Evolutionary conservation across 768 basidiomycete genomes (phyloP).

Genomic region (Lactarius trivialis): DNA sequence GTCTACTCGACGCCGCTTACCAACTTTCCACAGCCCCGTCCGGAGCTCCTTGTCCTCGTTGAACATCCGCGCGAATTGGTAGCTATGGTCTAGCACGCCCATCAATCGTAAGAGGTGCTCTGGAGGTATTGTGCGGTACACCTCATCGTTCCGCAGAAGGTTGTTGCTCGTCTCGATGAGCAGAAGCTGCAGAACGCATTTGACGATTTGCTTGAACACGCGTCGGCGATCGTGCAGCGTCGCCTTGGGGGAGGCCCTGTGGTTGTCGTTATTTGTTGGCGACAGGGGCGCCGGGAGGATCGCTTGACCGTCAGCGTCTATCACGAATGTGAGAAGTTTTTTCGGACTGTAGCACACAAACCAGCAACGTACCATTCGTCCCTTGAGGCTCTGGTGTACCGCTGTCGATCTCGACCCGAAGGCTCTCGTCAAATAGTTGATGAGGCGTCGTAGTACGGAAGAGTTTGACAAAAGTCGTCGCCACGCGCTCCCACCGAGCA

Average conservation of each 20-base stretch:
- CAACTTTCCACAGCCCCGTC: constrained; percentile 98
- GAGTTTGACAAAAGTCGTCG: constrained; percentile 89
- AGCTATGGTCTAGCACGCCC: constrained; percentile 94
- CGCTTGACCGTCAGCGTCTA: constrained; percentile 58
- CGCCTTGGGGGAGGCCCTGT: constrained; percentile 42
- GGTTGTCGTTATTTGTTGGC: constrained; percentile 51
- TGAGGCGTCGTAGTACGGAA: constrained; percentile 97
- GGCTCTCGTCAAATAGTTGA: constrained; percentile 88
- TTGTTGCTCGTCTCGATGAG: constrained; percentile 98
- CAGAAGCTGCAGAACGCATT: constrained; percentile 95
- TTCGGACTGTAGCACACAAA: neutral
- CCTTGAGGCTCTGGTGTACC: constrained; percentile 50
- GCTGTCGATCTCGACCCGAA: constrained; percentile 78
- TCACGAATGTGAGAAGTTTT: constrained; percentile 17
- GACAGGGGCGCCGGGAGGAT: constrained; percentile 87
- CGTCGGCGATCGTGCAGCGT: constrained; percentile 67
- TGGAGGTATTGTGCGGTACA: constrained; percentile 91
- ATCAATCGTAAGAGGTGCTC: constrained; percentile 89
- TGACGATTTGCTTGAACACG: constrained; percentile 97
- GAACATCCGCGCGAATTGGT: constrained; percentile 94
- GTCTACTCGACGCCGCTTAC: constrained; percentile 42
- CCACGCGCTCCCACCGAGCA: constrained; percentile 84
- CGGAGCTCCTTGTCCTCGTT: constrained; percentile 97
- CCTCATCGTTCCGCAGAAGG: constrained; percentile 82
- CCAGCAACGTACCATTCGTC: constrained; percentile 24